Evolutionary conservation across 345 rosid genomes (phyloP).

Genomic region (Citrus medica): DNA sequence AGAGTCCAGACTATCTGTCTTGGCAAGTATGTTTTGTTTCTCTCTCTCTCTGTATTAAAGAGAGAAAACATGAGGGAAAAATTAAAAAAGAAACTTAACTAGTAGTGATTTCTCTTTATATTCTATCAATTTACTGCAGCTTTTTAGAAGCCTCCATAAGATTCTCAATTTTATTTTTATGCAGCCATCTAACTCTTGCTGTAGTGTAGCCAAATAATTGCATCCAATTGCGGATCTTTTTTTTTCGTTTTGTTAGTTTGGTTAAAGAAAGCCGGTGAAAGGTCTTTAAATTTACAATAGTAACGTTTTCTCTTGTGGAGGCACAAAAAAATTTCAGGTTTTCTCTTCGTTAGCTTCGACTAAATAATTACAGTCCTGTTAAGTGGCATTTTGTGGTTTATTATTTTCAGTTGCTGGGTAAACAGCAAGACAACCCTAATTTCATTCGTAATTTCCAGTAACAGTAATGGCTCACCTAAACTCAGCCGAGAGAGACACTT

Average conservation of each 20-base stretch:
- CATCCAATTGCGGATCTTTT: neutral
- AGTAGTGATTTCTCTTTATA: neutral
- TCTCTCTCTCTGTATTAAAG: neutral
- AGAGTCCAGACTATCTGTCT: neutral
- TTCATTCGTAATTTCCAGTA: neutral
- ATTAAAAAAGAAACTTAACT: neutral
- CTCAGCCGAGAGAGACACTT: neutral
- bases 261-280: neutral
- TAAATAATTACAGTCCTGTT: neutral
- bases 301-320: neutral
- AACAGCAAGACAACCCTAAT: neutral
- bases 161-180: neutral
- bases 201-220: neutral
- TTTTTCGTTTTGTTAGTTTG: neutral
- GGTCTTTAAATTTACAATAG: neutral
- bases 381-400: neutral
- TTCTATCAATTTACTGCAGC: neutral
- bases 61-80: too few species aligned
- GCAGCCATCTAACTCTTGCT: neutral
- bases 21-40: neutral
- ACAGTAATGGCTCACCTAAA: neutral
- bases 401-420: neutral
- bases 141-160: neutral
- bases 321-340: neutral
- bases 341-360: neutral